phyloP scores from a whole-genome alignment of 495 filamentous ascomycete species.

The Jackrogersella multiformis region DNA sequence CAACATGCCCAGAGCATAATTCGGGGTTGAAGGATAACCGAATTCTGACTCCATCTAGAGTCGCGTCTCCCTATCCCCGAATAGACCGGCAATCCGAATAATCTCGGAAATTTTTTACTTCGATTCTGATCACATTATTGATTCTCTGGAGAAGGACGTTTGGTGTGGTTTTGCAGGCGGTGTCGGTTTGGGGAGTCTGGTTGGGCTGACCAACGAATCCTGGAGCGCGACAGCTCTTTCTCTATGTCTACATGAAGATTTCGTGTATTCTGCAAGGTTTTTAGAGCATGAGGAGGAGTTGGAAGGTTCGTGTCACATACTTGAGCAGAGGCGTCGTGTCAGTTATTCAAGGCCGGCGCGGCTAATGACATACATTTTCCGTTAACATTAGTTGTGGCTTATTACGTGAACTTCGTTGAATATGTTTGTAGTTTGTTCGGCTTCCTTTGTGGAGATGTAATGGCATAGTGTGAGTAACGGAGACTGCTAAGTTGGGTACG shows the following conservation, averaged over 20 bases:
- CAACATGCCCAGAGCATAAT: not conserved
- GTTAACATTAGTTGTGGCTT: not conserved
- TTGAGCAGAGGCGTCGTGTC: constrained; percentile 20
- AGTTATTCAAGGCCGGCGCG: constrained; percentile 15
- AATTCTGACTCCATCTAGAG: not conserved
- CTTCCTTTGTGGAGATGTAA: too few species aligned
- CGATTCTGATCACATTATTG: constrained; percentile 35
- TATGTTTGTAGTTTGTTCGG: not conserved
- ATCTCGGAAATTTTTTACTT: constrained; percentile 14
- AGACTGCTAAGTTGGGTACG: not conserved
- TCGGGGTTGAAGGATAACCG: not conserved
- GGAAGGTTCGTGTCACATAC: constrained; percentile 37
- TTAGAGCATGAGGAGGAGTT: constrained; percentile 42
- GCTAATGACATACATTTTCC: constrained; percentile 41
- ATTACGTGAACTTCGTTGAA: not conserved
- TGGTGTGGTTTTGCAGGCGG: constrained; percentile 28
- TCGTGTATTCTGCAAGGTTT: constrained; percentile 19
- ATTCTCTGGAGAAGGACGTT: constrained; percentile 39
- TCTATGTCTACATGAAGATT: constrained; percentile 32
- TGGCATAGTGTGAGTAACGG: not conserved
- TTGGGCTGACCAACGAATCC: constrained; percentile 28
- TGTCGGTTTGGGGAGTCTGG: constrained; percentile 31
- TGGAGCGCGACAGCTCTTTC: constrained; percentile 36
- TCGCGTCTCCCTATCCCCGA: not conserved
- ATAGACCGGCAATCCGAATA: not conserved